phyloP scores from a whole-genome alignment of 108 stramenopile genomes.

The Pinguiococcus pyrenoidosus region DNA sequence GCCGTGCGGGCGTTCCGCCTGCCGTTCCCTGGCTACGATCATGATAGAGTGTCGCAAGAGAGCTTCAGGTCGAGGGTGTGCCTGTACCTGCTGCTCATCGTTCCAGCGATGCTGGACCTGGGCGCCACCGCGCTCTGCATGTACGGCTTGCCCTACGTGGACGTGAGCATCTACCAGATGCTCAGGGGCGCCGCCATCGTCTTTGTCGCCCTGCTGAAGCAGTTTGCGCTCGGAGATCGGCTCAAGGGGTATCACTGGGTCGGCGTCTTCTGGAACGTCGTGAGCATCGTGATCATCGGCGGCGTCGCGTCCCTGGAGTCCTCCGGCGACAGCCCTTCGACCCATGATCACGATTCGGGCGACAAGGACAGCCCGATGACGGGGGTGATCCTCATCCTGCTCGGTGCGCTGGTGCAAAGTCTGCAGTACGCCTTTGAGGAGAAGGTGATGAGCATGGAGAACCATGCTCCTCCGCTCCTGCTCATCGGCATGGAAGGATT shows the following conservation, averaged over 20 bases:
- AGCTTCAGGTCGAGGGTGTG: conserved; percentile 18
- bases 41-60: conserved; percentile 4
- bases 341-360: too few relatives aligned
- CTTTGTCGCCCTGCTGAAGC: conserved; percentile 80
- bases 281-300: conserved; percentile 63
- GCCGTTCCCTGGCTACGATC: conserved; percentile 65
- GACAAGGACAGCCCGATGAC: too few relatives aligned
- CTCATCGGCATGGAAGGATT: conserved; percentile 80
- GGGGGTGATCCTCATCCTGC: conserved; percentile 58
- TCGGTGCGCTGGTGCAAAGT: conserved; percentile 73
- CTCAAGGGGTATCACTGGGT: conserved; percentile 64
- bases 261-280: conserved; percentile 66
- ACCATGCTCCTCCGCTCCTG: conserved; percentile 56
- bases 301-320: conserved; percentile 44
- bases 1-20: conserved; percentile 38
- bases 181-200: conserved; percentile 71
- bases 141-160: conserved; percentile 67
- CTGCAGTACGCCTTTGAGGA: conserved; percentile 79
- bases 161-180: conserved; percentile 71
- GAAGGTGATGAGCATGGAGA: conserved; percentile 71
- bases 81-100: conserved; percentile 68
- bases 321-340: background rate
- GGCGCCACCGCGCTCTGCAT: conserved; percentile 72
- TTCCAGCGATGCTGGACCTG: conserved; percentile 67
- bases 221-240: conserved; percentile 52